A percentile compares a stretch with the other conserved stretches of the same genome.
Evolutionary conservation across 2,329 filamentous ascomycete species (phyloP).

Genomic region (Pseudogymnoascus sp.): DNA sequence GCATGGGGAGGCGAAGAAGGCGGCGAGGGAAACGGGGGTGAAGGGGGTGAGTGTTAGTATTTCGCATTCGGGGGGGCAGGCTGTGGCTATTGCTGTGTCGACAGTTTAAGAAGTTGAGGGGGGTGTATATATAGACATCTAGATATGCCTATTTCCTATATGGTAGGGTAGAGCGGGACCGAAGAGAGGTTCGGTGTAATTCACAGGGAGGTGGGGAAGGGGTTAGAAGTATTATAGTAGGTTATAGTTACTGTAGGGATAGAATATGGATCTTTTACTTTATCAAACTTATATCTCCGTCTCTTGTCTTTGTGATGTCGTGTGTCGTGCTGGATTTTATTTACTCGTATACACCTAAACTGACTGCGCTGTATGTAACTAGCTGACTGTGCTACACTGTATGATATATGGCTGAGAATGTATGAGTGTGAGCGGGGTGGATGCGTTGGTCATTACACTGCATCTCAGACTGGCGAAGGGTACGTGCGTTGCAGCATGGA

Average conservation of each 20-base stretch:
- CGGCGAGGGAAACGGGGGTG: slow-evolving; percentile 78
- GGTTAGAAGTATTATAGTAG: not conserved
- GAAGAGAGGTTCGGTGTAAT: not conserved
- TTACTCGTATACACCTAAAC: too few relatives aligned
- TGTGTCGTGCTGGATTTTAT: not conserved
- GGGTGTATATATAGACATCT: not conserved
- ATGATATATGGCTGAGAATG: too few relatives aligned
- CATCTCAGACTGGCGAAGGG: not conserved
- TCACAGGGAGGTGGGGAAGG: not conserved
- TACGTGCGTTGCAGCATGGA: not conserved
- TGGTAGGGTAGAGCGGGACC: not conserved
- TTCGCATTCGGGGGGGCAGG: slow-evolving; percentile 89
- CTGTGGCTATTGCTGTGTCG: slow-evolving; percentile 86
- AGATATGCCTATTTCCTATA: not conserved
- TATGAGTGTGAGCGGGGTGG: too few relatives aligned
- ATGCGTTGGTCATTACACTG: not conserved
- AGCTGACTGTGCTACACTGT: too few relatives aligned
- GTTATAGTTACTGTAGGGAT: not conserved
- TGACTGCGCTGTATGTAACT: too few relatives aligned
- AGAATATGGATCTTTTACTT: not conserved
- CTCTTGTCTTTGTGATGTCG: not conserved
- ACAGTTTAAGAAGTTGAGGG: slow-evolving; percentile 48
- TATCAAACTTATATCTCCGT: too few relatives aligned
- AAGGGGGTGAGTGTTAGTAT: slow-evolving; percentile 89
- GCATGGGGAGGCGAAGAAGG: slow-evolving; percentile 72